These are phyloP conservation scores for Wallacemonas collosoma DNA, from an alignment of 208 protist species.

Conservation along the genomic window DNA sequence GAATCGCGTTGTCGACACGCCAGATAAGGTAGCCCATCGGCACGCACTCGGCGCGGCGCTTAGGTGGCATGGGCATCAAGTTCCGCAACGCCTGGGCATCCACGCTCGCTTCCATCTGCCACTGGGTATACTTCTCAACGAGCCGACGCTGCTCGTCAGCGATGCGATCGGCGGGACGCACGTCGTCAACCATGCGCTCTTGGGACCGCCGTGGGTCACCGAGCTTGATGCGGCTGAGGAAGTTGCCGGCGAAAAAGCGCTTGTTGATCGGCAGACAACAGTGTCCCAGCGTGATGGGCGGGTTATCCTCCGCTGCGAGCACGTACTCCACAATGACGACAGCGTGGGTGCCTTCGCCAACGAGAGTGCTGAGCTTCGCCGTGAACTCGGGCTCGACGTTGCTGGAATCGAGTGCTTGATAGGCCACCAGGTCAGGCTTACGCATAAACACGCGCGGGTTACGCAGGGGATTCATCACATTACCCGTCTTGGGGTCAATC, in stretches of 20 bases:
- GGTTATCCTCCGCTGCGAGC: conserved; percentile 16
- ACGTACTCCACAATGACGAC: conserved; percentile 78
- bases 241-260: conserved; percentile 54
- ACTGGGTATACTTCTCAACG: conserved; percentile 47
- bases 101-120: conserved; percentile 56
- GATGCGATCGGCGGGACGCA: conserved; percentile 40
- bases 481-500: conserved; percentile 32
- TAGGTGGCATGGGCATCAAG: conserved; percentile 36
- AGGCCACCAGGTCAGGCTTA: conserved; percentile 48
- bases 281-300: conserved; percentile 60
- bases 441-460: conserved; percentile 52
- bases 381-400: conserved; percentile 47
- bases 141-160: conserved; percentile 37
- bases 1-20: conserved; percentile 40
- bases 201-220: conserved; percentile 75
- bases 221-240: conserved; percentile 53
- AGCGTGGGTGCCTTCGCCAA: conserved; percentile 29
- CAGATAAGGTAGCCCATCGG: conserved; percentile 65
- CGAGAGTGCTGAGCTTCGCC: conserved; percentile 21
- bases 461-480: conserved; percentile 30
- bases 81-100: conserved; percentile 62
- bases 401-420: conserved; percentile 45
- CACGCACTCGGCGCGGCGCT: conserved; percentile 39
- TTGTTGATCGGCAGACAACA: conserved; percentile 60
- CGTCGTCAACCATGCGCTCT: conserved; percentile 42